Conservation (phyloP, 192 early-diverging fungal species). For the Rhizophagus clarus region DNA sequence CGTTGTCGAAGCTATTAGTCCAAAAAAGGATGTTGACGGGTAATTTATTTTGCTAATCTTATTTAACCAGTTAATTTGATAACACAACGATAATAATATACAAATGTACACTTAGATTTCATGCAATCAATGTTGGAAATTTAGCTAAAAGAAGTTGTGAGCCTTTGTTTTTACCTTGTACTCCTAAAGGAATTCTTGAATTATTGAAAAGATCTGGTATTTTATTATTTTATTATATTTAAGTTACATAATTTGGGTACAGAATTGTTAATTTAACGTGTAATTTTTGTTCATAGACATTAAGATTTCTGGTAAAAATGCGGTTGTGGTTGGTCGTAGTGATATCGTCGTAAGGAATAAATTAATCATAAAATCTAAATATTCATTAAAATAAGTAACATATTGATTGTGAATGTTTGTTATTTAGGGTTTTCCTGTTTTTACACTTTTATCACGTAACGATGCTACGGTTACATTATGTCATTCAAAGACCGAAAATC, state of each 20-base stretch:
- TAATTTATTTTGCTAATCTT: conserved; percentile 34
- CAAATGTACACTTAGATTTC: conserved; percentile 61
- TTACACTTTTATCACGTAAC: conserved; percentile 74
- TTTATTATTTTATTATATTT: not conserved
- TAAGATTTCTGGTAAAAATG: conserved; percentile 77
- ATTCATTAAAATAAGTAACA: not conserved
- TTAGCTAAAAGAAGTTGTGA: conserved; percentile 78
- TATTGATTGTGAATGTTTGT: not conserved
- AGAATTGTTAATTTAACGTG: not conserved
- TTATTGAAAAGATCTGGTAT: conserved; percentile 70
- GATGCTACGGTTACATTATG: conserved; percentile 96
- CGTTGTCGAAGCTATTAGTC: conserved; percentile 84
- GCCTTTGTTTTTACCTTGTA: conserved; percentile 93
- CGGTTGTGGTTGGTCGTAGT: conserved; percentile 96
- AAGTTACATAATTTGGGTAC: too few species aligned
- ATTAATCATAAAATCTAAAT: too few species aligned
- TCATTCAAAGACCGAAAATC: conserved; percentile 80
- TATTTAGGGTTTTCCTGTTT: conserved; percentile 76
- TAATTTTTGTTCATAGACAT: conserved; percentile 43
- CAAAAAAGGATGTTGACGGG: conserved; percentile 97
- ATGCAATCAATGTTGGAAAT: conserved; percentile 90
- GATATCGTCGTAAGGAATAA: conserved; percentile 79
- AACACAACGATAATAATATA: too few species aligned
- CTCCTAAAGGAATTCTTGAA: conserved; percentile 92
- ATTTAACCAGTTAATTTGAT: not conserved